A percentile compares a stretch with the other conserved stretches of the same genome.
These are phyloP conservation scores for Candida labiduridarum DNA, from an alignment of 1,139 yeast species.

Conservation along the genomic window DNA sequence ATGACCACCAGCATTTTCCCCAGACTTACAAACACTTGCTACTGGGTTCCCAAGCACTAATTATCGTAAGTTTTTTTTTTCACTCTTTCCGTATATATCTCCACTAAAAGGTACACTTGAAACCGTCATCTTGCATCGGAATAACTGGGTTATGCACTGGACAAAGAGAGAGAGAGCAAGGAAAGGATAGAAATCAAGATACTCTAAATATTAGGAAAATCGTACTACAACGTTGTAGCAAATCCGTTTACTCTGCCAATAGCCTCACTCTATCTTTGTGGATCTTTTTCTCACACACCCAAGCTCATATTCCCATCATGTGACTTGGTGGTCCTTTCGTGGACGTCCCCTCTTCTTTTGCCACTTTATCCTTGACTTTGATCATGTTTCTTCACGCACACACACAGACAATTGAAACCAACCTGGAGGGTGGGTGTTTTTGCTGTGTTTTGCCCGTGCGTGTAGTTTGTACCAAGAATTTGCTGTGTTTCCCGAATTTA, in stretches of 20 bases:
- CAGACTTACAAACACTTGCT: not conserved
- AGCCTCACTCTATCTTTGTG: too few relatives aligned
- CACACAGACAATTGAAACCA: not conserved
- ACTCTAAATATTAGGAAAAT: not conserved
- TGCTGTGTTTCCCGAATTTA: constrained; percentile 62
- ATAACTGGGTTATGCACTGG: not conserved
- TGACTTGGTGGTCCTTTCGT: too few relatives aligned
- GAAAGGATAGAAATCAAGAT: not conserved
- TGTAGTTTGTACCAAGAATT: not conserved
- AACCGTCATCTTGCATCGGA: not conserved
- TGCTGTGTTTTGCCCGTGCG: not conserved
- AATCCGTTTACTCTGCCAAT: not conserved
- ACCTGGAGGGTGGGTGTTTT: not conserved
- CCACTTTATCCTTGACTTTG: not conserved
- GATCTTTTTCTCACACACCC: too few relatives aligned
- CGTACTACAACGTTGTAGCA: not conserved
- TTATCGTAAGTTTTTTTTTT: constrained; percentile 1
- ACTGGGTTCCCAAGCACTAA: not conserved
- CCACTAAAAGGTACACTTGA: not conserved
- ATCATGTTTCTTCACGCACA: not conserved
- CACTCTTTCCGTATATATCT: not conserved
- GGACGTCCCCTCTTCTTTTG: too few relatives aligned
- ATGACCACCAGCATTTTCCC: not conserved
- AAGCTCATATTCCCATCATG: too few relatives aligned
- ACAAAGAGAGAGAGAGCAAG: not conserved